Percentiles rank a stretch among this genome's conserved stretches.
Conservation (phyloP, 2,329 filamentous ascomycete species). For the Paraphaeosphaeria minitans region DNA sequence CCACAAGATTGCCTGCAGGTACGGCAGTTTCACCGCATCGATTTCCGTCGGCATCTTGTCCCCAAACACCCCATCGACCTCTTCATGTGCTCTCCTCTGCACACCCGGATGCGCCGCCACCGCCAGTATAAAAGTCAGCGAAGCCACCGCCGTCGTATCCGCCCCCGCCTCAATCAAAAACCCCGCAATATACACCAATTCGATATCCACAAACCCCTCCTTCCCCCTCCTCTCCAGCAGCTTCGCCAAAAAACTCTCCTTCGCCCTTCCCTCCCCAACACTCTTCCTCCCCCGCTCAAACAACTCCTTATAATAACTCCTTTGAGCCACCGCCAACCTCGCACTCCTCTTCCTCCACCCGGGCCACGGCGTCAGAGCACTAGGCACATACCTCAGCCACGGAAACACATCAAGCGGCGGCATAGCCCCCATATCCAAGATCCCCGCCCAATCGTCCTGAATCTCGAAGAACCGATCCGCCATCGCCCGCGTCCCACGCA, state of each 20-base stretch:
- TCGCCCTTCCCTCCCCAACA: constrained; percentile 7
- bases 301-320: constrained; percentile 9
- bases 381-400: constrained; percentile 15
- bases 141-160: constrained; percentile 38
- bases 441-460: constrained; percentile 13
- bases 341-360: constrained; percentile 17
- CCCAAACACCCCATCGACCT: constrained; percentile 38
- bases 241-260: constrained; percentile 10
- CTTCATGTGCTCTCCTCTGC: constrained; percentile 37
- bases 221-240: constrained; percentile 14
- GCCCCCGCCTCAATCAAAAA: constrained; percentile 21
- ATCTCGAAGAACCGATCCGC: constrained; percentile 14
- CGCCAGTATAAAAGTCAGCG: constrained; percentile 10
- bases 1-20: constrained; percentile 27
- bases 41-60: constrained; percentile 19
- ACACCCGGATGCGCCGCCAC: constrained; percentile 16
- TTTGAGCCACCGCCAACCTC: constrained; percentile 12
- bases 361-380: constrained; percentile 16
- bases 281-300: constrained; percentile 14
- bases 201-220: constrained; percentile 17
- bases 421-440: constrained; percentile 11
- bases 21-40: constrained; percentile 38
- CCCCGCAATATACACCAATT: constrained; percentile 11
- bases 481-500: constrained; percentile 11
- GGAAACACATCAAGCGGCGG: constrained; percentile 17